These are phyloP conservation scores for Mimosa pudica DNA, from an alignment of 306 rosid species.

Conservation along the genomic window DNA sequence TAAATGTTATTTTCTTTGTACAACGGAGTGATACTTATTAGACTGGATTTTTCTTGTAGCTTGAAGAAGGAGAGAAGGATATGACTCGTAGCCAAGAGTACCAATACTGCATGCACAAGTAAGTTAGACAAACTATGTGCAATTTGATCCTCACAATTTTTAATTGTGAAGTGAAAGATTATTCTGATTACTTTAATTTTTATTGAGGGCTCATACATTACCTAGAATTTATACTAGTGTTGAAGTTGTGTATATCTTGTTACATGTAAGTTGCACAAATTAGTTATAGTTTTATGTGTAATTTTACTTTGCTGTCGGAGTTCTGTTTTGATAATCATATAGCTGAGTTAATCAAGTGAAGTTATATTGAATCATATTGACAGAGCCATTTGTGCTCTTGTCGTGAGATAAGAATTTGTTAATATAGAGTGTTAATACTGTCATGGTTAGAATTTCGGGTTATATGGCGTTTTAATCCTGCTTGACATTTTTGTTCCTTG, in stretches of 20 bases:
- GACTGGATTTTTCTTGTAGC: conserved; percentile 52
- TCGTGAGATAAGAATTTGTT: conserved; percentile 1
- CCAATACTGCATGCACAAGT: conserved; percentile 88
- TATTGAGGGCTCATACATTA: background rate
- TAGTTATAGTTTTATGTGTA: background rate
- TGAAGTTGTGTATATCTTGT: conserved; percentile 19
- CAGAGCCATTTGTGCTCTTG: background rate
- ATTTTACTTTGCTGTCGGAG: background rate
- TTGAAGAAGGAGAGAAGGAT: conserved; percentile 97
- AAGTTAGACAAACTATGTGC: conserved; percentile 39
- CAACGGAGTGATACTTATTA: conserved; percentile 18
- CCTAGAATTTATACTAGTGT: too few species aligned
- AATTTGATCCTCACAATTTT: conserved; percentile 26
- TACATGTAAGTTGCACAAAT: background rate
- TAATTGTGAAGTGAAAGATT: background rate
- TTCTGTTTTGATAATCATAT: conserved; percentile 14
- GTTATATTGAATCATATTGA: background rate
- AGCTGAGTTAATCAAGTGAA: background rate
- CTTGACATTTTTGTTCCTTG: background rate
- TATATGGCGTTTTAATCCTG: background rate
- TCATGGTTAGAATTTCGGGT: background rate
- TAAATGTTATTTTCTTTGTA: conserved; percentile 4
- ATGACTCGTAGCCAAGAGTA: conserved; percentile 68
- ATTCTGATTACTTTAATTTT: background rate
- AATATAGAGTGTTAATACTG: background rate